Percentiles rank a stretch among this genome's conserved stretches.
phyloP scores from a whole-genome alignment of 768 basidiomycete species.

The Neoboletus magnificus region DNA sequence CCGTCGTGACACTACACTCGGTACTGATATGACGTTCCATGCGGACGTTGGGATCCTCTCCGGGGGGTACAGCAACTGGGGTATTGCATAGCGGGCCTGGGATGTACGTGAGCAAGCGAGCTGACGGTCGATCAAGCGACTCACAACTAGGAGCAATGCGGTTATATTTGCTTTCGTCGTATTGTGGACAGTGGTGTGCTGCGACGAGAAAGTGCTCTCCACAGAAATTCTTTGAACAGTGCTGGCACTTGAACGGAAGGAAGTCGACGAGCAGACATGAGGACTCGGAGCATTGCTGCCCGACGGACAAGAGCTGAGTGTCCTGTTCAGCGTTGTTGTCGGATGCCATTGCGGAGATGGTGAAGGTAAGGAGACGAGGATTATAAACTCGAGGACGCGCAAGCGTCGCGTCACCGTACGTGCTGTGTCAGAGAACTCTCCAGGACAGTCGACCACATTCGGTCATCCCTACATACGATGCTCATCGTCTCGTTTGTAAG shows the following conservation, averaged over 20 bases:
- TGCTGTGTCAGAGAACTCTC: neutral
- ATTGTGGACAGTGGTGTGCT: slow-evolving; percentile 64
- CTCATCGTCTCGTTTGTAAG: slow-evolving; percentile 28
- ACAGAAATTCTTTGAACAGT: slow-evolving; percentile 69
- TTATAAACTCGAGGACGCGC: slow-evolving; percentile 27
- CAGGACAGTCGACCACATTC: neutral
- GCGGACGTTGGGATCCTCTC: slow-evolving; percentile 75
- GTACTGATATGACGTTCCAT: slow-evolving; percentile 73
- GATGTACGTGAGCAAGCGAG: slow-evolving; percentile 3
- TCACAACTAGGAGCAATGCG: slow-evolving; percentile 74
- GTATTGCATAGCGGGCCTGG: slow-evolving; percentile 73
- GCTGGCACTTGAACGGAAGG: slow-evolving; percentile 82
- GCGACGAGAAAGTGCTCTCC: slow-evolving; percentile 74
- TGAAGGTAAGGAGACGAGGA: neutral
- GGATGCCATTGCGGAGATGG: slow-evolving; percentile 1
- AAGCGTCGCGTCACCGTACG: slow-evolving; percentile 4
- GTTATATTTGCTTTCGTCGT: slow-evolving; percentile 67
- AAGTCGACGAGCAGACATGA: slow-evolving; percentile 77
- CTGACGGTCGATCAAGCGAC: slow-evolving; percentile 19
- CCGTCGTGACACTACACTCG: slow-evolving; percentile 69
- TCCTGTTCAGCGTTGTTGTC: slow-evolving; percentile 38
- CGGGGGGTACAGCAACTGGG: slow-evolving; percentile 71
- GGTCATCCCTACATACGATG: slow-evolving; percentile 7
- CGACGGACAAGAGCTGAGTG: slow-evolving; percentile 59
- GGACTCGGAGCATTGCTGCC: slow-evolving; percentile 66